Conservation (phyloP, 495 filamentous ascomycete species). For the Pseudomonodictys pantanalensis region DNA sequence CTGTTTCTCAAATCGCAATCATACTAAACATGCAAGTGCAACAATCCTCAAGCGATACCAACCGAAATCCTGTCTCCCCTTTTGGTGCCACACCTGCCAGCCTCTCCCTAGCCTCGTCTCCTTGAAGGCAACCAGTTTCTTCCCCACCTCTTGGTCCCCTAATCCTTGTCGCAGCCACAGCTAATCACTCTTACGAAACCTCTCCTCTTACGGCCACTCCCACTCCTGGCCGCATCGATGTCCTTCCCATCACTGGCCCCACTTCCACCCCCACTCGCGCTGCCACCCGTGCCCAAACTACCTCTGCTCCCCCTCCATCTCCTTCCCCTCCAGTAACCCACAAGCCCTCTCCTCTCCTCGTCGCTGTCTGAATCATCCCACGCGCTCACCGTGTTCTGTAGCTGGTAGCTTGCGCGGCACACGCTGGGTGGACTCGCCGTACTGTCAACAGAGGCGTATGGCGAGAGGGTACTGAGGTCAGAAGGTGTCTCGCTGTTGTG, state of each 20-base stretch:
- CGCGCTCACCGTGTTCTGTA: constrained; percentile 29
- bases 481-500: constrained; percentile 20
- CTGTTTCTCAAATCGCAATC: too few relatives aligned
- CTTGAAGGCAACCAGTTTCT: too few relatives aligned
- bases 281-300: constrained; percentile 6
- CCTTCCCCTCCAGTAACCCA: constrained; percentile 22
- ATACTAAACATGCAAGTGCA: too few relatives aligned
- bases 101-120: too few relatives aligned
- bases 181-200: constrained; percentile 9
- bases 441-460: constrained; percentile 4
- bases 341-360: constrained; percentile 25
- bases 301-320: constrained; percentile 22
- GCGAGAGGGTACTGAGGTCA: constrained; percentile 14
- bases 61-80: too few relatives aligned
- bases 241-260: background rate
- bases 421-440: background rate
- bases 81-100: too few relatives aligned
- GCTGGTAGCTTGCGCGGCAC: constrained; percentile 12
- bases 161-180: too few relatives aligned
- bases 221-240: background rate
- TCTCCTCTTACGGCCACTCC: constrained; percentile 5
- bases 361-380: constrained; percentile 33
- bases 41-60: too few relatives aligned
- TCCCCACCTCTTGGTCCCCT: too few relatives aligned
- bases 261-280: background rate